Evolutionary conservation across 1,139 yeast genomes (phyloP), one percentile per base, ranked within the genome.

Genomic region (Geotrichum cucujoidarum): DNA sequence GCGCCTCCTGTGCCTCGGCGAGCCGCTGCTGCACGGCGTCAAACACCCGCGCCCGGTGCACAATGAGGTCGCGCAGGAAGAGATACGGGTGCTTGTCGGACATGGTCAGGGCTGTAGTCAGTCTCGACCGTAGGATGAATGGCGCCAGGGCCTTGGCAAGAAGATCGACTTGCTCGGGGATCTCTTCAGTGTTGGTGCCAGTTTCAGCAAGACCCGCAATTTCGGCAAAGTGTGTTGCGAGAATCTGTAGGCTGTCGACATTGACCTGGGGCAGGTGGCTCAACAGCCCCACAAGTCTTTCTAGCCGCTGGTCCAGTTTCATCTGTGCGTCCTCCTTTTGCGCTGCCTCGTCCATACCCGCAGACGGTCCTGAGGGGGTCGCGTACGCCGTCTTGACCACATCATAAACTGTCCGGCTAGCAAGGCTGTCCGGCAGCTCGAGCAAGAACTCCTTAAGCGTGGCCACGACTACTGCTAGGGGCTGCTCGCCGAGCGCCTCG

Each of bases 371-470:
- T 13, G 40, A 39, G 17, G 25, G 7, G 2, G 30, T 78, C 31
- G 66, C 64, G 60, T 85, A 87, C 33, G 86, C 69, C 2, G 81
- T 74, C 60, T 78, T 79, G 55, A 85, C 72, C 48, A 83, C 69
- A 59, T 86, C 92, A 60, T 81, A 83, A 46, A 79, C 72, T 24
- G 78, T 77, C 55, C 76, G 74, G 1, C 95, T 81, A 11, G 89
- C 77, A 31, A 88, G 65, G 0, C 95, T 81, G 56, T 84, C 90
- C 0, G 95, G 96, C 45, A 89, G 72, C 62, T 89, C 96, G 62
- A 87, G 70, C 27, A 89, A 70, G 62, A 82, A 87, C 43, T 86
- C 72, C 58, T 84, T 83, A 53, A 89, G 71, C 1, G 81, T 77
- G 51, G 83, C 80, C 1, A 89, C 78, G 14, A 86, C 76, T 0